Base-by-base conservation (phyloP, 371 early-diverging fungal genomes). In the Apophysomyces ossiformis region DNA sequence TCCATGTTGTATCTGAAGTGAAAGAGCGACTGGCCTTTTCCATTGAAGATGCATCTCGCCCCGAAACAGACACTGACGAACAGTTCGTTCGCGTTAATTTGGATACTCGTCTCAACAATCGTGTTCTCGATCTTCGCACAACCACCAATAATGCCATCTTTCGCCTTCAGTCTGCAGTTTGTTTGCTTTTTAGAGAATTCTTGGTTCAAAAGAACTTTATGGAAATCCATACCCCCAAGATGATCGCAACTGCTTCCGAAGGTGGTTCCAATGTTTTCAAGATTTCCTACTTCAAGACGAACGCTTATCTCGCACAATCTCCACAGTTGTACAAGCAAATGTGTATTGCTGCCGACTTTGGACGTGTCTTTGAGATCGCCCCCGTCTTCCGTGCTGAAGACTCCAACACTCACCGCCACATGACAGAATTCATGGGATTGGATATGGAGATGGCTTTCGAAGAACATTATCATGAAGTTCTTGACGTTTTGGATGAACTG, bases 251-350 rank as follows among this genome's bases (percentile, higher is more conserved):
- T 66, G 96, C 99, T 12, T 94, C 93, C 67, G 99, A 99, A 83
- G 99, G 99, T 68, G 99, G 99, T 37, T 95, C 99, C 47, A 99
- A 97, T 75, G 96, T 99, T 11, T 99, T 99, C 88, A 87, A 90
- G 76, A 92, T 99, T 58, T 84, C 91, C 61, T 99, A 99, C 88
- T 99, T 99, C 84, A 96, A 99, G 76, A 83, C 81, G 37, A 87
- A 85, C 37, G 99, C 99, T 2, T 99, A 79, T 83, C 86, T 99
- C 57, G 99, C 99, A 36, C 99, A 99, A 82, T 97, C 98, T 18
- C 99, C 99, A 58, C 99, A 99, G 87, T 88, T 99, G 61, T 99
- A 99, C 89, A 99, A 99, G 91, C 99, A 99, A 83, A 99, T 99
- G 98, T 94, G 94, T 73, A 95, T 99, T 71, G 95, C 96, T 72